Percentiles rank a stretch among this genome's conserved stretches.
phyloP scores from a whole-genome alignment of 2,329 filamentous ascomycete species.

The Aspergillus jensenii region DNA sequence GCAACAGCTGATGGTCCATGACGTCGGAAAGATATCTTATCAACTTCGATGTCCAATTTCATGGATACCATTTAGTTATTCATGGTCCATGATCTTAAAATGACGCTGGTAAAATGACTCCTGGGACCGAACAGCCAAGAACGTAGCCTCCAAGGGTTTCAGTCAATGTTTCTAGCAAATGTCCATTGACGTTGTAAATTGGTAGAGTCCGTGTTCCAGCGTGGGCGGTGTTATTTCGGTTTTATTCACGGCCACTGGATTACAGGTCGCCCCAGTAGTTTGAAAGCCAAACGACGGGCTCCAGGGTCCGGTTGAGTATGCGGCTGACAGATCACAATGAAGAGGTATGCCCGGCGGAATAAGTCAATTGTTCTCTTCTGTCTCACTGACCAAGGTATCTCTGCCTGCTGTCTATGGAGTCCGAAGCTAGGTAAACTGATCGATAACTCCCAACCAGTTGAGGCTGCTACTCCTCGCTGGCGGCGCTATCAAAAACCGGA shows the following conservation, averaged over 20 bases:
- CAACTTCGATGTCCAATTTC: neutral
- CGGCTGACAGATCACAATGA: slow-evolving; percentile 25
- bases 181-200: slow-evolving; percentile 13
- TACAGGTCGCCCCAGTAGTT: slow-evolving; percentile 27
- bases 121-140: neutral
- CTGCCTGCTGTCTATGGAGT: slow-evolving; percentile 70
- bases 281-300: slow-evolving; percentile 15
- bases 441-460: slow-evolving; percentile 39
- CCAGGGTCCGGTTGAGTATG: slow-evolving; percentile 20
- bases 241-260: slow-evolving; percentile 28
- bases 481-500: slow-evolving; percentile 69
- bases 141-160: neutral
- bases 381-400: slow-evolving; percentile 35
- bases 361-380: slow-evolving; percentile 38
- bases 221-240: slow-evolving; percentile 9
- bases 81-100: neutral
- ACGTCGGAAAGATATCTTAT: neutral
- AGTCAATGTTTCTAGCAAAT: slow-evolving; percentile 7
- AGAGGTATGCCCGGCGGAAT: slow-evolving; percentile 35
- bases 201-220: slow-evolving; percentile 1
- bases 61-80: neutral
- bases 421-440: slow-evolving; percentile 66
- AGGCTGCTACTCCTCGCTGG: slow-evolving; percentile 52
- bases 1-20: slow-evolving; percentile 9
- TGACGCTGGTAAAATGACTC: neutral